Base-by-base conservation (phyloP, 1,139 yeast genomes). In the Kodamaea derodonti region DNA sequence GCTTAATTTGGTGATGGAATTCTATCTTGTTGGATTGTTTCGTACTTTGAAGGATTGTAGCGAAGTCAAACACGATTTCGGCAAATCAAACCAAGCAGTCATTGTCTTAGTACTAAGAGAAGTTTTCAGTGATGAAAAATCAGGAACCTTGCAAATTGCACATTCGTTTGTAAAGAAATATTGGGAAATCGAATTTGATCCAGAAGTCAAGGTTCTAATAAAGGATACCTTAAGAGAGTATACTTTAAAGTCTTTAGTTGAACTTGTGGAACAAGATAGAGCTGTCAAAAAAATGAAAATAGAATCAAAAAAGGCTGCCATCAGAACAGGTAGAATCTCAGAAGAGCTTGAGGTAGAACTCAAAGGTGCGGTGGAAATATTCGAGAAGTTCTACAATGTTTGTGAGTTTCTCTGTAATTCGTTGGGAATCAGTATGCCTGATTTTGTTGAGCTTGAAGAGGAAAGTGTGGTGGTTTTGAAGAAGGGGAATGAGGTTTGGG, bases 321-420 rank as follows among this genome's bases (percentile, higher is more conserved):
- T 84, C 34, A 69, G 84, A 46, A 77, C 84, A 2, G 95, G 95
- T 20, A 74, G 72, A 43, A 54, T 75, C 4, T 56, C 75, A 18
- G 86, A 80, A 25, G 81, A 77, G 30, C 58, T 69, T 27, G 65
- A 69, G 29, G 58, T 52, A 1, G 71, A 66, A 32, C 57, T 72
- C 29, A 73, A 74, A 13, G 59, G 53, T 10, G 41, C 67, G 15
- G 47, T 55, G 11, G 60, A 58, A 2, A 40, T 60, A 3, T 71
- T 69, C 41, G 78, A 74, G 22, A 64, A 60, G 35, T 73, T 84
- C 43, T 61, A 63, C 24, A 33, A 57, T 1, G 69, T 73, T 4
- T 60, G 77, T 5, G 68, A 65, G 24, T 50, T 53, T 15, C 60
- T 85, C 22, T 68, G 80, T 4, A 74, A 71, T 4, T 39, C 60